Conservation (phyloP, 768 basidiomycete genomes). For the Amyloporia xantha region DNA sequence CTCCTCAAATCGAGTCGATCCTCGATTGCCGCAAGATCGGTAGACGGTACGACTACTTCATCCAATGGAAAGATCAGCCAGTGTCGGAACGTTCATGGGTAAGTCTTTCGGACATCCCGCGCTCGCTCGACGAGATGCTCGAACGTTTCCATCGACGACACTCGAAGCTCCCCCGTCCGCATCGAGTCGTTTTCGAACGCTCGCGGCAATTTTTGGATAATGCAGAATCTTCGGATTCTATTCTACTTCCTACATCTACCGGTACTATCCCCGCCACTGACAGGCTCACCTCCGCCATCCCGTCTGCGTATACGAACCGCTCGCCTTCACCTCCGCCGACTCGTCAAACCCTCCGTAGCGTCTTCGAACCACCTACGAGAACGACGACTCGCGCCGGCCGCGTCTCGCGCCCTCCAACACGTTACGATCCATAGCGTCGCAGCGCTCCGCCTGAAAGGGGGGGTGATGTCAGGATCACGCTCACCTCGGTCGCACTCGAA, state of each 20-base stretch:
- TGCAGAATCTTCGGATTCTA: not conserved
- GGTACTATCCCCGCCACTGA: no score
- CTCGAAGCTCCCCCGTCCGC: slow-evolving; percentile 25
- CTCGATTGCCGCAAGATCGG: slow-evolving; percentile 30
- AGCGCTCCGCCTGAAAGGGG: not conserved
- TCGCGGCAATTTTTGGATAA: not conserved
- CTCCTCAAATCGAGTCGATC: slow-evolving; percentile 16
- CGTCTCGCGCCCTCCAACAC: slow-evolving; percentile 5
- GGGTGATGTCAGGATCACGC: not conserved
- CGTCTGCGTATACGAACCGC: not conserved
- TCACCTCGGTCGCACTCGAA: no score
- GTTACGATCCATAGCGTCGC: slow-evolving; percentile 5
- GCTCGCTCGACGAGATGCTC: slow-evolving; percentile 22
- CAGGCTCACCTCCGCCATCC: not conserved
- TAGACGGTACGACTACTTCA: slow-evolving; percentile 31
- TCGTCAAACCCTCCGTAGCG: not conserved
- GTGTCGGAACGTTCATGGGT: slow-evolving; percentile 30
- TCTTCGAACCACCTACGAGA: not conserved
- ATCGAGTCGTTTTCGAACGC: slow-evolving; percentile 11
- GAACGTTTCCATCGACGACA: slow-evolving; percentile 30
- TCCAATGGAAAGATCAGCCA: slow-evolving; percentile 21
- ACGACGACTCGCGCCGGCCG: slow-evolving; percentile 8
- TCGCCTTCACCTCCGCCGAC: not conserved
- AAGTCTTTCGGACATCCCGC: slow-evolving; percentile 28
- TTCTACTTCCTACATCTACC: not conserved